phyloP scores from a whole-genome alignment of 441 rosid species.

The Francoa sonchifolia region DNA sequence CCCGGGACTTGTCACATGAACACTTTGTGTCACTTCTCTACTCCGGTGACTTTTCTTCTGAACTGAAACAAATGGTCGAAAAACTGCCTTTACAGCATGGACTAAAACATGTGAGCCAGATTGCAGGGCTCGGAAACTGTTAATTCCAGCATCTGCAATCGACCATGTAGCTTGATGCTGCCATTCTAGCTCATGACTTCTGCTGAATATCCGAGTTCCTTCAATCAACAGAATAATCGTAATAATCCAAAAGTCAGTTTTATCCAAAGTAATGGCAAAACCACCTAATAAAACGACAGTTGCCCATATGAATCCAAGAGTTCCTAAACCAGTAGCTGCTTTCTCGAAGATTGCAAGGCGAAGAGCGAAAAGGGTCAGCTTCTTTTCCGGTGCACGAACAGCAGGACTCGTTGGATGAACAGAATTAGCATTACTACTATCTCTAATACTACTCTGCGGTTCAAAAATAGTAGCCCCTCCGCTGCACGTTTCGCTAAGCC shows the following conservation, averaged over 20 bases:
- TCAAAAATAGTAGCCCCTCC: constrained; percentile 48
- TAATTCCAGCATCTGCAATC: constrained; percentile 52
- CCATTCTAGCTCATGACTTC: constrained; percentile 92
- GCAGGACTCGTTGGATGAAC: constrained; percentile 13
- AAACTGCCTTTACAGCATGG: constrained; percentile 15
- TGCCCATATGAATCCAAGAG: constrained; percentile 93
- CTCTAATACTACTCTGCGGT: constrained; percentile 34
- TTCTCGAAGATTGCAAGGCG: constrained; percentile 77
- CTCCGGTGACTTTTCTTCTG: constrained; percentile 15
- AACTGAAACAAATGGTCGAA: constrained; percentile 16
- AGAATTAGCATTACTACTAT: constrained; percentile 33
- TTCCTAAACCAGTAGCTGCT: constrained; percentile 73
- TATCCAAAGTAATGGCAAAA: constrained; percentile 71
- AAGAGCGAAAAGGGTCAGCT: constrained; percentile 78
- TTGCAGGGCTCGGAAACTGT: constrained; percentile 57
- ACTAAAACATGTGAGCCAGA: constrained; percentile 29
- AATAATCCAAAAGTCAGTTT: constrained; percentile 78
- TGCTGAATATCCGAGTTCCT: constrained; percentile 77
- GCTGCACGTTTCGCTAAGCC: constrained; percentile 31
- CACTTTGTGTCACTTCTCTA: constrained; percentile 14
- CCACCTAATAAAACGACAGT: constrained; percentile 93
- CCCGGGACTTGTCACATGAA: constrained; percentile 9
- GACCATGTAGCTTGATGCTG: constrained; percentile 95
- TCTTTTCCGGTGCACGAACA: constrained; percentile 59
- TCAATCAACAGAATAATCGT: constrained; percentile 72